Conservation (phyloP, 805 yeast species). For the Myxozyma kluyveri region DNA sequence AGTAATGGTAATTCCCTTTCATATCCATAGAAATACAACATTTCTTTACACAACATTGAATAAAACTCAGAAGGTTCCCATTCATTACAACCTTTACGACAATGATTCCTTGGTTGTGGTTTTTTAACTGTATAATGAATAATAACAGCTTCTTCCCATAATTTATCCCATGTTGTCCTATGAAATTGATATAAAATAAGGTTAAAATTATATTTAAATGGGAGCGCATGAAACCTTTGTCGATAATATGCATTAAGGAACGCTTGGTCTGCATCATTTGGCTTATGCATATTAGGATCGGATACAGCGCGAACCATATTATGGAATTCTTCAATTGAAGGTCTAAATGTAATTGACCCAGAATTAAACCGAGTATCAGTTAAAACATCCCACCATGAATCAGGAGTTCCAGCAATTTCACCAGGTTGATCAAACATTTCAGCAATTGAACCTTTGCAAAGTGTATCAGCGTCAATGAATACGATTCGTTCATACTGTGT, state of each 20-base stretch:
- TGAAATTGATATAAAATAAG: conserved; percentile 31
- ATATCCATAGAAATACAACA: conserved; percentile 32
- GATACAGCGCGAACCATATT: conserved; percentile 31
- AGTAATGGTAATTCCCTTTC: conserved; percentile 27
- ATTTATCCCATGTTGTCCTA: conserved; percentile 29
- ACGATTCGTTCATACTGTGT: conserved; percentile 44
- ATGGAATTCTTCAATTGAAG: conserved; percentile 33
- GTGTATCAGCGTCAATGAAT: conserved; percentile 54
- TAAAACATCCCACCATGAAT: conserved; percentile 33
- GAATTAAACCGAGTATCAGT: conserved; percentile 32
- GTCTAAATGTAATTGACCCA: conserved; percentile 32
- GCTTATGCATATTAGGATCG: conserved; percentile 33
- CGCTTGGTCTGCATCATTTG: conserved; percentile 35
- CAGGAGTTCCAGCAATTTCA: conserved; percentile 34
- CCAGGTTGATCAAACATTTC: conserved; percentile 33
- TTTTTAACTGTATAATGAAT: conserved; percentile 32
- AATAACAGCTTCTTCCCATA: conserved; percentile 33
- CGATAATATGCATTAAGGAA: conserved; percentile 30
- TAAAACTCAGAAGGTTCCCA: conserved; percentile 32
- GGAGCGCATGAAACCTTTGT: conserved; percentile 29
- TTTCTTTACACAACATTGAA: conserved; percentile 31
- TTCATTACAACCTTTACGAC: conserved; percentile 27
- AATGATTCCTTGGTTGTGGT: conserved; percentile 24
- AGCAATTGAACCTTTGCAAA: conserved; percentile 35
- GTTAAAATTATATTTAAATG: conserved; percentile 33